Evolutionary conservation across 2,329 filamentous ascomycete species (phyloP).

Genomic region (Phyllosticta citriasiana): DNA sequence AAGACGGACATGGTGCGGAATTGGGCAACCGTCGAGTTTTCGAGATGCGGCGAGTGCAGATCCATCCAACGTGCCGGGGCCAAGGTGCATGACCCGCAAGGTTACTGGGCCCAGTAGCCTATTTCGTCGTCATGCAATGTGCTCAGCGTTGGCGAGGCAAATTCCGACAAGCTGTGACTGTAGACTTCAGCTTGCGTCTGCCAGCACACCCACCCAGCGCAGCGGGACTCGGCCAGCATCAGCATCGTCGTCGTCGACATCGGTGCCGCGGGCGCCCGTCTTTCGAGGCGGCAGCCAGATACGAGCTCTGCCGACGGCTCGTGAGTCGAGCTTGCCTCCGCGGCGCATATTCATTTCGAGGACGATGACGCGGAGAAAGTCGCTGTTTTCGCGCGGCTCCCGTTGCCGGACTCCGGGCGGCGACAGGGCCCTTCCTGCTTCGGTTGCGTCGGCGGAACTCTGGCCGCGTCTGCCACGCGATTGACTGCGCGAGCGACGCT

Average conservation of each 20-base stretch:
- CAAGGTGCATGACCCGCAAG: not conserved
- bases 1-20: not conserved
- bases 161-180: not conserved
- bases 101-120: not conserved
- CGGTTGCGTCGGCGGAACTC: slow-evolving; percentile 29
- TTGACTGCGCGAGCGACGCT: slow-evolving; percentile 25
- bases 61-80: not conserved
- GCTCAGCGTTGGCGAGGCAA: not conserved
- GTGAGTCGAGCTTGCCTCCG: slow-evolving; percentile 50
- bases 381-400: slow-evolving; percentile 54
- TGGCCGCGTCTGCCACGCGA: slow-evolving; percentile 23
- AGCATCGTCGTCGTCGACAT: slow-evolving; percentile 15
- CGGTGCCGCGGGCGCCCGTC: slow-evolving; percentile 16
- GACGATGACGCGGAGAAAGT: slow-evolving; percentile 54
- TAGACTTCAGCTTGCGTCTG: not conserved
- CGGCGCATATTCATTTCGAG: slow-evolving; percentile 60
- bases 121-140: not conserved
- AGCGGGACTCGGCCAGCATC: slow-evolving; percentile 22
- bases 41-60: not conserved
- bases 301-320: slow-evolving; percentile 44
- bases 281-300: slow-evolving; percentile 52
- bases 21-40: not conserved
- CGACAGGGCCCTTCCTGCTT: slow-evolving; percentile 33
- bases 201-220: slow-evolving; percentile 24
- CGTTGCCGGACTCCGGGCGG: slow-evolving; percentile 43